Conservation (phyloP, 139 green algal species). For the Picochlorum sp. region DNA sequence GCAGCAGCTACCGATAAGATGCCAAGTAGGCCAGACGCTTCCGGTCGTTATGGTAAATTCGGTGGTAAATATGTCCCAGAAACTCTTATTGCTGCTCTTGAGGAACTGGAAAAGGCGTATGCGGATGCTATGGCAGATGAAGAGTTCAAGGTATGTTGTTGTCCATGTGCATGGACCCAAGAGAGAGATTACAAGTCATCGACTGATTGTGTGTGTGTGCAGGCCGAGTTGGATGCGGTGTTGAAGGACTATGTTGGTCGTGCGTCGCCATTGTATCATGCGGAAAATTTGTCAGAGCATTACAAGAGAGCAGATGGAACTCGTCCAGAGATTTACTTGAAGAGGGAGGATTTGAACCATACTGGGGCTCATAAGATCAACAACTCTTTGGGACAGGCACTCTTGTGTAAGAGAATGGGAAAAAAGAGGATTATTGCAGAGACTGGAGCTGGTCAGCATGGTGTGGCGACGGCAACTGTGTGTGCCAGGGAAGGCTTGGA, state of each 20-base stretch:
- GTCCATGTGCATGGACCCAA: background rate
- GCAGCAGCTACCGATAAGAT: conserved; percentile 1
- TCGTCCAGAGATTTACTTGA: conserved; percentile 88
- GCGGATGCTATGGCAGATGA: conserved; percentile 51
- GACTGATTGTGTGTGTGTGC: conserved; percentile 8
- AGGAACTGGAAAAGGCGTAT: conserved; percentile 80
- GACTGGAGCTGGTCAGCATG: conserved; percentile 96
- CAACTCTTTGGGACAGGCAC: conserved; percentile 93
- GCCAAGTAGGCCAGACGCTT: conserved; percentile 54
- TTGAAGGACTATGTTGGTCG: conserved; percentile 96
- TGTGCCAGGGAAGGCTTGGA: conserved; percentile 89
- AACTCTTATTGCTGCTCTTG: conserved; percentile 89
- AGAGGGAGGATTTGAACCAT: conserved; percentile 98
- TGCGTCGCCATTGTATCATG: conserved; percentile 88
- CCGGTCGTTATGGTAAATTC: conserved; percentile 77
- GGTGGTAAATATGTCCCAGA: conserved; percentile 98
- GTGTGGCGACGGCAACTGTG: conserved; percentile 94
- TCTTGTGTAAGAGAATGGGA: conserved; percentile 85
- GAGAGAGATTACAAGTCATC: background rate
- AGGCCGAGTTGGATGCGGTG: conserved; percentile 76
- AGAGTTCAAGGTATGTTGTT: conserved; percentile 53
- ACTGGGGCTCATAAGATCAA: conserved; percentile 99
- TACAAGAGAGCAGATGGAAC: conserved; percentile 65
- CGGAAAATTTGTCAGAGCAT: conserved; percentile 80
- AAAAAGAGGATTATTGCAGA: conserved; percentile 98